These are phyloP conservation scores for Zostera marina DNA, from an alignment of 116 monocot genomes.

Conservation along the genomic window DNA sequence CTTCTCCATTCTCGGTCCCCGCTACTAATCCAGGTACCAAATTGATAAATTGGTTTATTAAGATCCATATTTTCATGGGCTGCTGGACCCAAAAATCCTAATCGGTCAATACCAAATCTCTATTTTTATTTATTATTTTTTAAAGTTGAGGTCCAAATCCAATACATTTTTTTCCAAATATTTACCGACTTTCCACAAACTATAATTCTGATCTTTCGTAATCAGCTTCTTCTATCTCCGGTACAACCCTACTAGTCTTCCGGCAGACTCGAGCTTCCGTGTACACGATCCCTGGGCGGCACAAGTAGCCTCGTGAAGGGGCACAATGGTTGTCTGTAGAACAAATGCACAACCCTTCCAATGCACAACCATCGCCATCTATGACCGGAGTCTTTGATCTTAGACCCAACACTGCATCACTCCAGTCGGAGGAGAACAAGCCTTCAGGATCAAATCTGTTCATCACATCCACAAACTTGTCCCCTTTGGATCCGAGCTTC, in stretches of 20 bases:
- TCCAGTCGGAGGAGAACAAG: conserved; percentile 24
- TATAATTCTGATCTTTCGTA: too few relatives aligned
- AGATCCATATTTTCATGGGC: too few relatives aligned
- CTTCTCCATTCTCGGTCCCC: conserved; percentile 5
- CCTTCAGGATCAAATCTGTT: conserved; percentile 13
- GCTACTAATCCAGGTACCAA: too few relatives aligned
- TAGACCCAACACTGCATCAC: conserved; percentile 13
- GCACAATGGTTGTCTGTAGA: conserved; percentile 20
- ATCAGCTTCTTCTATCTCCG: neutral
- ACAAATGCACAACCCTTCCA: conserved; percentile 22
- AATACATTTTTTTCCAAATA: too few relatives aligned
- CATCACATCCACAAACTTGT: conserved; percentile 14
- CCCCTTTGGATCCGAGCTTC: conserved; percentile 9
- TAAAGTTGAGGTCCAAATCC: too few relatives aligned
- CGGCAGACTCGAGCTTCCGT: conserved; percentile 14
- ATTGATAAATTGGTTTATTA: too few relatives aligned
- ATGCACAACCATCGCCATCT: conserved; percentile 9
- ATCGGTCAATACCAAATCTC: too few relatives aligned
- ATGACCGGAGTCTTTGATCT: conserved; percentile 9
- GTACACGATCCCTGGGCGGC: conserved; percentile 10
- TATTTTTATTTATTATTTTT: too few relatives aligned
- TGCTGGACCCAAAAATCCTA: too few relatives aligned
- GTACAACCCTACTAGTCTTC: neutral
- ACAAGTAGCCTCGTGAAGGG: conserved; percentile 13
- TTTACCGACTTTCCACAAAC: too few relatives aligned